A percentile compares a stretch with the other conserved stretches of the same genome.
Conservation (phyloP, 2,329 filamentous ascomycete genomes). For the Graphiopsis chlorocephala region DNA sequence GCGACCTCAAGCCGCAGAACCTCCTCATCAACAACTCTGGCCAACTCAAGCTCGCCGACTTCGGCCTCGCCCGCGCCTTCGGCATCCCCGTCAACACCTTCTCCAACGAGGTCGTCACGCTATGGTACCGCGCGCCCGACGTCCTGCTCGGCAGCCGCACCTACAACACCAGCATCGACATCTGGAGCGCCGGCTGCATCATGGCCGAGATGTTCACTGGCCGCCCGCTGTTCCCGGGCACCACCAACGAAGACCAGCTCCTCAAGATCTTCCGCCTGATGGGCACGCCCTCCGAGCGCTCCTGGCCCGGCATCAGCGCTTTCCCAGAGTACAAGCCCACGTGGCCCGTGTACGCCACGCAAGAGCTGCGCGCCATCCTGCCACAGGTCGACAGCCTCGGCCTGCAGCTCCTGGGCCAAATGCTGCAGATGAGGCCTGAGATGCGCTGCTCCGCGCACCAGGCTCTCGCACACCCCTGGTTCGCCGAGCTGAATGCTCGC, state of each 20-base stretch:
- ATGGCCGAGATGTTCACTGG: slow-evolving; percentile 99
- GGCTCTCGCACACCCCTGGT: slow-evolving; percentile 89
- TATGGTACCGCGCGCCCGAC: slow-evolving; percentile 97
- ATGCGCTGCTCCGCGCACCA: slow-evolving; percentile 84
- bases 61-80: slow-evolving; percentile 89
- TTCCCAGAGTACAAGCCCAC: slow-evolving; percentile 97
- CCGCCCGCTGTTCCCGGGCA: slow-evolving; percentile 90
- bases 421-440: slow-evolving; percentile 91
- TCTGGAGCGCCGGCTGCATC: slow-evolving; percentile 98
- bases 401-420: slow-evolving; percentile 80
- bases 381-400: slow-evolving; percentile 86
- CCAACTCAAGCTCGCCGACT: slow-evolving; percentile 88
- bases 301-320: slow-evolving; percentile 91
- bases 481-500: slow-evolving; percentile 62
- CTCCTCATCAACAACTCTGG: slow-evolving; percentile 91
- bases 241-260: slow-evolving; percentile 96
- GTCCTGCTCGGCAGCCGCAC: slow-evolving; percentile 90
- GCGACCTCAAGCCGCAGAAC: slow-evolving; percentile 94
- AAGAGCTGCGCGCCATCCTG: slow-evolving; percentile 81
- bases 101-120: slow-evolving; percentile 93
- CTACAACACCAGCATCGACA: slow-evolving; percentile 99
- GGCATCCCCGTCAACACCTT: slow-evolving; percentile 98
- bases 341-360: slow-evolving; percentile 91
- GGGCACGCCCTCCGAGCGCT: slow-evolving; percentile 93
- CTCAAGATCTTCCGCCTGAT: slow-evolving; percentile 97